These are phyloP conservation scores for Delphinella strobiligena DNA, from an alignment of 2,329 filamentous ascomycete genomes.

Conservation along the genomic window DNA sequence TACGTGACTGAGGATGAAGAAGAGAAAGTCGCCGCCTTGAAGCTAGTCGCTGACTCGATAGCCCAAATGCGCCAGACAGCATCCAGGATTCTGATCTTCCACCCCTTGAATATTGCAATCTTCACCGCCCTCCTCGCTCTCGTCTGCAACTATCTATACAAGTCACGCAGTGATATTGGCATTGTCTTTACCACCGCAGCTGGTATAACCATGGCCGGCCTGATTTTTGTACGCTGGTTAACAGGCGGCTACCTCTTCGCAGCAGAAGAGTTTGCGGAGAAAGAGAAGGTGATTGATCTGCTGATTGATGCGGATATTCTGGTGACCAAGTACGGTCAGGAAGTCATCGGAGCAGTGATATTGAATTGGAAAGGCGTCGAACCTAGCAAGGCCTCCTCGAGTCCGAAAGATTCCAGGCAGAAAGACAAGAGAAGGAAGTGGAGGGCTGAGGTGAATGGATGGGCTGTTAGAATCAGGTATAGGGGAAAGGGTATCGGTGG, in stretches of 20 bases:
- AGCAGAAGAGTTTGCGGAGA: slow-evolving; percentile 50
- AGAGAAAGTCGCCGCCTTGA: slow-evolving; percentile 56
- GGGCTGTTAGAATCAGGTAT: slow-evolving; percentile 63
- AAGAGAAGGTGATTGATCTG: slow-evolving; percentile 32
- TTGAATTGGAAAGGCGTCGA: slow-evolving; percentile 48
- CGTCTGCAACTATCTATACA: slow-evolving; percentile 27
- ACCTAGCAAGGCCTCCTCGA: slow-evolving; percentile 12
- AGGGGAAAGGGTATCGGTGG: slow-evolving; percentile 60
- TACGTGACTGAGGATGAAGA: slow-evolving; percentile 36
- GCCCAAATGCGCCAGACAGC: slow-evolving; percentile 68
- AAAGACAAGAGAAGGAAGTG: slow-evolving; percentile 39
- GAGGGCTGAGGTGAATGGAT: slow-evolving; percentile 63
- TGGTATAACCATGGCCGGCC: slow-evolving; percentile 50
- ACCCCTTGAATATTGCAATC: slow-evolving; percentile 37
- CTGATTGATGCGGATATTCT: slow-evolving; percentile 39
- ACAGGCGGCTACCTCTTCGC: slow-evolving; percentile 50
- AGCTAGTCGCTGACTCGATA: slow-evolving; percentile 67
- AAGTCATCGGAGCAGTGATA: slow-evolving; percentile 60
- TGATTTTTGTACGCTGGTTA: slow-evolving; percentile 49
- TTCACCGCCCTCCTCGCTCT: slow-evolving; percentile 27
- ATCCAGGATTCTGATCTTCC: slow-evolving; percentile 49
- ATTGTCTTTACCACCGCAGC: slow-evolving; percentile 46
- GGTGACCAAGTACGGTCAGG: slow-evolving; percentile 54
- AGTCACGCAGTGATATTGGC: slow-evolving; percentile 36
- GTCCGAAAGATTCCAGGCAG: slow-evolving; percentile 27